These are phyloP conservation scores for Acaromyces ingoldii DNA, from an alignment of 1,284 basidiomycete genomes.

Conservation along the genomic window DNA sequence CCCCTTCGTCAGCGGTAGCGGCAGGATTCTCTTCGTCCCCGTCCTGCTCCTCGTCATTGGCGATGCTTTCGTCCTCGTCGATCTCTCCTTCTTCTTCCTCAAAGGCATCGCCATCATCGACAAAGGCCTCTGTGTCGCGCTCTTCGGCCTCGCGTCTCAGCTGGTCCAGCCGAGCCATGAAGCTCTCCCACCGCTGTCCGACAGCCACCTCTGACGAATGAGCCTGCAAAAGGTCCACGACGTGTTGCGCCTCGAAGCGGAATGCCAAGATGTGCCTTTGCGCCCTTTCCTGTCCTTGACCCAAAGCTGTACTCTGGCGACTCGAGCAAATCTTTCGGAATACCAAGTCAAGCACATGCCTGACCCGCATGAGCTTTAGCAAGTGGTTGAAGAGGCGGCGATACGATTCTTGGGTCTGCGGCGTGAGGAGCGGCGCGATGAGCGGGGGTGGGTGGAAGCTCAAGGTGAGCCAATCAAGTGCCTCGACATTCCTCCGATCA, in stretches of 20 bases:
- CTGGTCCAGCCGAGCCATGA: slow-evolving; percentile 3
- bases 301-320: not conserved
- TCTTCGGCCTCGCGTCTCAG: slow-evolving; percentile 15
- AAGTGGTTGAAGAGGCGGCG: slow-evolving; percentile 35
- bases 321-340: slow-evolving; percentile 18
- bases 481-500: slow-evolving; percentile 27
- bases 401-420: slow-evolving; percentile 22
- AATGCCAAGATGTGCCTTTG: too few species aligned
- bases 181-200: slow-evolving; percentile 6
- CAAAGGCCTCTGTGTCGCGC: not conserved
- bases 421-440: slow-evolving; percentile 31
- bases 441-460: slow-evolving; percentile 34
- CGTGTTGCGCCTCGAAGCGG: slow-evolving; percentile 12
- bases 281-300: not conserved
- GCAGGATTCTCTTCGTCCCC: slow-evolving; percentile 13
- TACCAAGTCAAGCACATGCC: slow-evolving; percentile 20
- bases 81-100: slow-evolving; percentile 3
- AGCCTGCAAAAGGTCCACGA: slow-evolving; percentile 6
- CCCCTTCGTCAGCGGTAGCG: not conserved
- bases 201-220: slow-evolving; percentile 12
- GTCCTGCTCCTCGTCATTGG: slow-evolving; percentile 18
- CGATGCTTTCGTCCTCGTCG: slow-evolving; percentile 19
- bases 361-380: slow-evolving; percentile 26
- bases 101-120: not conserved
- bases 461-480: slow-evolving; percentile 36